A percentile compares a stretch with the other conserved stretches of the same genome.
Conservation (phyloP, 108 stramenopile species). For the Hondaea fermentalgiana region DNA sequence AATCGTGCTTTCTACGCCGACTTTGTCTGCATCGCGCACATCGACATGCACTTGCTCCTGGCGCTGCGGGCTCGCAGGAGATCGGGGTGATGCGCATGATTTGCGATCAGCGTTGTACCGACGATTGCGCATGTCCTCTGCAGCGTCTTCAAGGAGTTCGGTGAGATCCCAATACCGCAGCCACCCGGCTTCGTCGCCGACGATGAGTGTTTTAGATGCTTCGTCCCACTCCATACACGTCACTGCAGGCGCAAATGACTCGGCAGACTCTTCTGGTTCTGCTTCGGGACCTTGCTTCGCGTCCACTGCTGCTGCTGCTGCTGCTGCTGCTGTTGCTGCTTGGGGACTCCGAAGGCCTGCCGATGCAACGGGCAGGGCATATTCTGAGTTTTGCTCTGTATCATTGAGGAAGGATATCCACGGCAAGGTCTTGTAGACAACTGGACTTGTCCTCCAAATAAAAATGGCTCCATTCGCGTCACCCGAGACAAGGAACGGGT, state of each 20-base stretch:
- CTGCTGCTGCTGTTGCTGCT: not conserved
- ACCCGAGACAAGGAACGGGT: not conserved
- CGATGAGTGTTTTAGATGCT: not conserved
- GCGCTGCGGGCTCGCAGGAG: no score
- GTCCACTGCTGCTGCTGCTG: no score
- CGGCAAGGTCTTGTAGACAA: not conserved
- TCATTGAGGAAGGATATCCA: not conserved
- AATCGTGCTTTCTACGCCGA: no score
- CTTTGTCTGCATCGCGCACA: no score
- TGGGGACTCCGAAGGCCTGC: not conserved
- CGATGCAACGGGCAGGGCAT: no score
- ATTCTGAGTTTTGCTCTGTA: no score
- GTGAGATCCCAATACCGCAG: not conserved
- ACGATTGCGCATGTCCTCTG: not conserved
- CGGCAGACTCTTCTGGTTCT: not conserved
- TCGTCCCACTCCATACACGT: not conserved
- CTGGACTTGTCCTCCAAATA: not conserved
- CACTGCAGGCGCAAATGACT: not conserved
- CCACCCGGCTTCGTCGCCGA: not conserved
- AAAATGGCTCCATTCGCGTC: not conserved
- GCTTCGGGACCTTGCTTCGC: no score
- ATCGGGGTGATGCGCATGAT: no score
- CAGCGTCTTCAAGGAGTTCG: not conserved
- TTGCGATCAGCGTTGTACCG: no score
- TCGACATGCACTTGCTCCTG: no score